Conservation (phyloP, 805 yeast genomes). For the Kazachstania africana region DNA sequence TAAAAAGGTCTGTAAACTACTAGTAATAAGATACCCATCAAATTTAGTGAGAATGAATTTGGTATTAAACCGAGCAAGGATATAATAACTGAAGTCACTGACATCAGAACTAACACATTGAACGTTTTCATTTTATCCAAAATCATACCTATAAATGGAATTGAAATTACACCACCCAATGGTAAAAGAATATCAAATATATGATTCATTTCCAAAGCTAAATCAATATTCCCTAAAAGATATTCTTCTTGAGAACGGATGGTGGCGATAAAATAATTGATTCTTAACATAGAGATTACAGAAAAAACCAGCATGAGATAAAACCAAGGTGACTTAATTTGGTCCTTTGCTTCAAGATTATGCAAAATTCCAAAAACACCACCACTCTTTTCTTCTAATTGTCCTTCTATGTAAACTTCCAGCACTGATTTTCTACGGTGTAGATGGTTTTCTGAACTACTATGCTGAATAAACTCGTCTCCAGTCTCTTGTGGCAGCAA, state of each 20-base stretch:
- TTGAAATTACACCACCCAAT: slow-evolving; percentile 73
- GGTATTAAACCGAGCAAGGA: slow-evolving; percentile 64
- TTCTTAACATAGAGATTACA: slow-evolving; percentile 79
- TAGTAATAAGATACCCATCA: slow-evolving; percentile 55
- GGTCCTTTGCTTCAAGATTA: slow-evolving; percentile 38
- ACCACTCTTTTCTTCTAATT: slow-evolving; percentile 41
- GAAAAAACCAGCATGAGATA: slow-evolving; percentile 66
- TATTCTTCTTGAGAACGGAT: slow-evolving; percentile 71
- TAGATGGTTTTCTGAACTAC: not conserved
- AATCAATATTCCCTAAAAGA: slow-evolving; percentile 40
- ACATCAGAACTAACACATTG: slow-evolving; percentile 40
- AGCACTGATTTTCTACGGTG: slow-evolving; percentile 40
- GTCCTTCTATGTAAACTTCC: slow-evolving; percentile 54
- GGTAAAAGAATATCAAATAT: slow-evolving; percentile 84
- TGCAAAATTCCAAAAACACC: slow-evolving; percentile 73
- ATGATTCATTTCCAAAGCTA: slow-evolving; percentile 49
- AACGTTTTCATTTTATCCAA: slow-evolving; percentile 65
- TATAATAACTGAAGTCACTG: slow-evolving; percentile 44
- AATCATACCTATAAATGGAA: slow-evolving; percentile 75
- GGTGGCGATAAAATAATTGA: slow-evolving; percentile 89
- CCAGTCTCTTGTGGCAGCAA: slow-evolving; percentile 13
- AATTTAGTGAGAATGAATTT: slow-evolving; percentile 33
- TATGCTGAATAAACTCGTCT: not conserved
- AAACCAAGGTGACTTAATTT: slow-evolving; percentile 58
- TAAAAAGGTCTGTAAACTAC: slow-evolving; percentile 86